These are phyloP conservation scores for Domatiomyces globalis DNA, from an alignment of 2,329 filamentous ascomycete species.

Conservation along the genomic window DNA sequence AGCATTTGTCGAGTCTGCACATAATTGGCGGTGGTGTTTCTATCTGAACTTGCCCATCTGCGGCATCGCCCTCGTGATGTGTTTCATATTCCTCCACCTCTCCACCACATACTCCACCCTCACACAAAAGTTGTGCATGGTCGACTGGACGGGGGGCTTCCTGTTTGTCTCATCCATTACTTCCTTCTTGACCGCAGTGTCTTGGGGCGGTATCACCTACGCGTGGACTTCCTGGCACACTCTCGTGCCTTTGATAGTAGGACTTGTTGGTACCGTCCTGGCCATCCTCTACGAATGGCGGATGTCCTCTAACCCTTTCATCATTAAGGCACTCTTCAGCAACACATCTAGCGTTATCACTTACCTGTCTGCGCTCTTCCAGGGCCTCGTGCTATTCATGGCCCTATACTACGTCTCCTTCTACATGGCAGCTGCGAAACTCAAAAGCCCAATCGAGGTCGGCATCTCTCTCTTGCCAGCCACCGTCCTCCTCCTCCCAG, in stretches of 20 bases:
- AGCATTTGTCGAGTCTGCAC: slow-evolving; percentile 24
- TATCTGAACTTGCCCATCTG: slow-evolving; percentile 30
- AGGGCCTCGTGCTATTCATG: slow-evolving; percentile 32
- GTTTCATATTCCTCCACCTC: slow-evolving; percentile 24
- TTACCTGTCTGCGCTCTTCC: slow-evolving; percentile 29
- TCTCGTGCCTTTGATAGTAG: slow-evolving; percentile 27
- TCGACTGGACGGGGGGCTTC: slow-evolving; percentile 31
- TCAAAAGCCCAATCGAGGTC: slow-evolving; percentile 22
- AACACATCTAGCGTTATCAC: slow-evolving; percentile 24
- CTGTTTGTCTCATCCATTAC: slow-evolving; percentile 28
- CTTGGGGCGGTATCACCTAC: slow-evolving; percentile 30
- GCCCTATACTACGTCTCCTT: slow-evolving; percentile 31
- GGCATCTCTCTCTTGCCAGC: slow-evolving; percentile 29
- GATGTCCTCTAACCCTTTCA: slow-evolving; percentile 24
- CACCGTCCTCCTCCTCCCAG: slow-evolving; percentile 19
- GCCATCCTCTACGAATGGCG: slow-evolving; percentile 26
- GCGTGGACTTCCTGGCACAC: slow-evolving; percentile 28
- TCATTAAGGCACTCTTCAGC: slow-evolving; percentile 27
- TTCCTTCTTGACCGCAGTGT: slow-evolving; percentile 29
- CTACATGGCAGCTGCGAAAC: slow-evolving; percentile 27
- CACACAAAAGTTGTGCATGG: slow-evolving; percentile 15
- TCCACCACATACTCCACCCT: slow-evolving; percentile 18
- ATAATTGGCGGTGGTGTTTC: slow-evolving; percentile 23
- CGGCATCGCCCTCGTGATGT: slow-evolving; percentile 13
- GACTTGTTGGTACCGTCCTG: slow-evolving; percentile 20